A percentile compares a stretch with the other conserved stretches of the same genome.
Evolutionary conservation across 495 filamentous ascomycete species (phyloP).

Genomic region (Melanomma pulvis-pyrius): DNA sequence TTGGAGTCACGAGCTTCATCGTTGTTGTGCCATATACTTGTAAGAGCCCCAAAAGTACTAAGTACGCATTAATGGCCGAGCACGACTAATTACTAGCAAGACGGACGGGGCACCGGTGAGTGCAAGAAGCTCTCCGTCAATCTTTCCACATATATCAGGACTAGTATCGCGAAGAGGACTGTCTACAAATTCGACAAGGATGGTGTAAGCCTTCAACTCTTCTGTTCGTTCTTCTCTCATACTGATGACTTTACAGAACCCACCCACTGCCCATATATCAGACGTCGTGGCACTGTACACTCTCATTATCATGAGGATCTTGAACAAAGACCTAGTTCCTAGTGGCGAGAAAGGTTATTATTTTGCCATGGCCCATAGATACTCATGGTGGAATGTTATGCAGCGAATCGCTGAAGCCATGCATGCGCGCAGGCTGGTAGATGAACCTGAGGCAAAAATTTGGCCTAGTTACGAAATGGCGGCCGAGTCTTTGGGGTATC

Average conservation of each 20-base stretch:
- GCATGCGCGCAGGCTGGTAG: conserved; percentile 46
- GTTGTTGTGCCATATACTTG: conserved; percentile 42
- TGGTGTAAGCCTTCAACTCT: conserved; percentile 38
- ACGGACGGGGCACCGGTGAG: conserved; percentile 46
- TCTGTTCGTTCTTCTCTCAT: neutral
- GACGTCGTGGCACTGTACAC: conserved; percentile 45
- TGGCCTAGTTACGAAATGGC: conserved; percentile 48
- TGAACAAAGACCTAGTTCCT: conserved; percentile 44
- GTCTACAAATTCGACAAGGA: conserved; percentile 47
- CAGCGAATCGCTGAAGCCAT: conserved; percentile 42
- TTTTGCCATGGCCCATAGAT: conserved; percentile 44
- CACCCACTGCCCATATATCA: conserved; percentile 44
- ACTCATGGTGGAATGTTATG: conserved; percentile 45
- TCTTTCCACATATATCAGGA: conserved; percentile 43
- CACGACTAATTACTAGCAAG: conserved; percentile 27
- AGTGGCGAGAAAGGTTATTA: conserved; percentile 48
- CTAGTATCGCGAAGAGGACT: conserved; percentile 43
- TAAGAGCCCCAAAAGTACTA: conserved; percentile 38
- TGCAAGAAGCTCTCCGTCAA: conserved; percentile 48
- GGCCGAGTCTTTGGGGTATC: conserved; percentile 42
- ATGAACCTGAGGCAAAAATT: conserved; percentile 38
- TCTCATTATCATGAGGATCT: conserved; percentile 42
- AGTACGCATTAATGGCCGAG: neutral
- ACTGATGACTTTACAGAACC: conserved; percentile 34
- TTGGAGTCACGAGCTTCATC: conserved; percentile 44